phyloP scores from a whole-genome alignment of 495 filamentous ascomycete genomes.

The Xylaria nigripes region DNA sequence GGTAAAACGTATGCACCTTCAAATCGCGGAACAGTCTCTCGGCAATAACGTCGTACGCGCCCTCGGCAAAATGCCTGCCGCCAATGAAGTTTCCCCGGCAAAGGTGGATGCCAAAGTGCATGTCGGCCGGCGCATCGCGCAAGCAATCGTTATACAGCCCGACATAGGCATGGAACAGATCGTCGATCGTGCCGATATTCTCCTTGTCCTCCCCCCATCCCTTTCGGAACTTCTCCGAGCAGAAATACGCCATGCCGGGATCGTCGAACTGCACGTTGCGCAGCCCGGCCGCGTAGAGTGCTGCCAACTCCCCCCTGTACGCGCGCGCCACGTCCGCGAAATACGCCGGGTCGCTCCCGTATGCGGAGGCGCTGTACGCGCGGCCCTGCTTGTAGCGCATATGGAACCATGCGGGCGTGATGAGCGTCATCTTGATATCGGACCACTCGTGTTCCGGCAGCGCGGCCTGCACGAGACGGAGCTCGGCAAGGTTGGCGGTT shows the following conservation, averaged over 20 bases:
- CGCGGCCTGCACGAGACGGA: slow-evolving; percentile 55
- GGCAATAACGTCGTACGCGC: slow-evolving; percentile 73
- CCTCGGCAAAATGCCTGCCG: slow-evolving; percentile 70
- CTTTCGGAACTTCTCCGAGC: slow-evolving; percentile 62
- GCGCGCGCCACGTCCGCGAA: slow-evolving; percentile 68
- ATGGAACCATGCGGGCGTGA: slow-evolving; percentile 66
- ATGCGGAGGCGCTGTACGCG: slow-evolving; percentile 59
- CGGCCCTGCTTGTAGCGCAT: slow-evolving; percentile 61
- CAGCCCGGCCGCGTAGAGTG: slow-evolving; percentile 60
- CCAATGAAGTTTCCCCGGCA: slow-evolving; percentile 78
- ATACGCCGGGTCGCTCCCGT: slow-evolving; percentile 59
- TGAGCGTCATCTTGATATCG: slow-evolving; percentile 65
- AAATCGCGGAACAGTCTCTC: slow-evolving; percentile 69
- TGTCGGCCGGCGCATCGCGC: slow-evolving; percentile 52
- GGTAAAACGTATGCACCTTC: slow-evolving; percentile 70
- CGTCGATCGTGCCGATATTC: slow-evolving; percentile 45
- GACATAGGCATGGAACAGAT: slow-evolving; percentile 67
- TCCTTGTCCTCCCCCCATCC: slow-evolving; percentile 58
- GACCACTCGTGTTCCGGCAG: slow-evolving; percentile 51
- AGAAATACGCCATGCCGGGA: slow-evolving; percentile 73
- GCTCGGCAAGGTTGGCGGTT: slow-evolving; percentile 58
- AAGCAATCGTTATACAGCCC: slow-evolving; percentile 68
- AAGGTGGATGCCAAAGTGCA: slow-evolving; percentile 70
- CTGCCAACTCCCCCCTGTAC: slow-evolving; percentile 55
- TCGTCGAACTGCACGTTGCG: slow-evolving; percentile 71